Evolutionary conservation across 1,284 basidiomycete species (phyloP).

Genomic region (Termitomyces sp.): DNA sequence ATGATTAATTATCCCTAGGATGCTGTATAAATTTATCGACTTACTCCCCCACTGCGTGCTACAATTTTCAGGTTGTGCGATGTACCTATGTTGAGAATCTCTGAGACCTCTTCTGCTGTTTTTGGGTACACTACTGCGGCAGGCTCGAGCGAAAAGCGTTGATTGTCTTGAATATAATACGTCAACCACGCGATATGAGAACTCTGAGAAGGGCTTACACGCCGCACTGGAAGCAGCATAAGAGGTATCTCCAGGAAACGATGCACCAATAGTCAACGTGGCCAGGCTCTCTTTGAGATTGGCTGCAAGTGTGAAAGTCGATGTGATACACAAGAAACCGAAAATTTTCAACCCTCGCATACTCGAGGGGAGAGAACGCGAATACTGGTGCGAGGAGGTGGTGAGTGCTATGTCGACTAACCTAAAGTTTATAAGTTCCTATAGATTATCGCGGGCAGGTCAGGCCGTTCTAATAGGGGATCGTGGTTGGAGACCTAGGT

Average conservation of each 20-base stretch:
- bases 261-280: slow-evolving; percentile 13
- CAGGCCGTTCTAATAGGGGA: background rate
- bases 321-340: background rate
- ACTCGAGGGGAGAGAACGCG: background rate
- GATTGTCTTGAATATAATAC: slow-evolving; percentile 27
- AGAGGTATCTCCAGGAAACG: slow-evolving; percentile 22
- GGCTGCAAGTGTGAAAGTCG: background rate
- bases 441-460: background rate
- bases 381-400: too few species aligned
- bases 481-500: background rate
- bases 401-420: background rate
- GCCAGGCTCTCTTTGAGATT: slow-evolving; percentile 15
- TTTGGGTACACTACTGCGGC: slow-evolving; percentile 33
- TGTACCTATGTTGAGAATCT: slow-evolving; percentile 34
- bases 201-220: slow-evolving; percentile 22
- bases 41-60: slow-evolving; percentile 39
- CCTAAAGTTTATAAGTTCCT: background rate
- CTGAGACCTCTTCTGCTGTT: slow-evolving; percentile 37
- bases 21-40: slow-evolving; percentile 1
- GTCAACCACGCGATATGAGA: background rate
- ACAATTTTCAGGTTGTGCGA: slow-evolving; percentile 28
- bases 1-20: background rate
- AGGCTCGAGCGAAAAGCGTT: slow-evolving; percentile 32
- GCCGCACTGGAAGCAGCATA: slow-evolving; percentile 25
- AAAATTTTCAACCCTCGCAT: background rate